Base-by-base conservation (phyloP, 23 red algal genomes). In the Pyropia haitanensis region DNA sequence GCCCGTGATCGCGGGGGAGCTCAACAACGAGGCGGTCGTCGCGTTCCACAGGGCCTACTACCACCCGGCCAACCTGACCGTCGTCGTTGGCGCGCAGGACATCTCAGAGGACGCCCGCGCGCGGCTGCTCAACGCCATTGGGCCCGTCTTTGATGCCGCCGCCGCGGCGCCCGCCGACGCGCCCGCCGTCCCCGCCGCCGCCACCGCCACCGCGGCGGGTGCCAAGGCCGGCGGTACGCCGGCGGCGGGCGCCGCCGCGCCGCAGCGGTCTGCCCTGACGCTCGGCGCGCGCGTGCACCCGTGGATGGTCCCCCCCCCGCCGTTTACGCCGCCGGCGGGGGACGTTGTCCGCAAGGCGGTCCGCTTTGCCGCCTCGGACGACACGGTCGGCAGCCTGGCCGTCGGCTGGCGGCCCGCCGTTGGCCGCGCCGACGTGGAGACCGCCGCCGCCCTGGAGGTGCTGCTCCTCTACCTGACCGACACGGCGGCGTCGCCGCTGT, bases 1-100 rank as follows among this genome's bases (percentile, higher is more conserved):
- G 21, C 57, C 53, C 15, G 69, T 82, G 18, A 79, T 98, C 10
- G 75, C 81, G 15, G 54, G 23, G 26, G 20, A 74, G 21, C 79
- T 98, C 6, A 72, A 81, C 5, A 88, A 82, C 39, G 94, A 86
- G 46, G 70, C 82, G 13, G 72, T 98, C 1, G 68, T 54, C 7
- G 34, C 59, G 61, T 98, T 83, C 68, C 94, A 98, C 63, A 60
- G 52, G 18, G 56, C 68, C 27, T 81, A 87, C 56, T 98, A 98
- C 70, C 82, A 80, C 49, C 58, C 77, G 20, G 86, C 64, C 34
- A 98, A 98, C 52, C 31, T 91, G 15, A 72, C 64, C 13, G 53
- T 98, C 24, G 26, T 98, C 30, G 81, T 98, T 1, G 82, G 80
- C 51, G 94, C 86, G 32, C 53, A 61, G 64, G 54, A 49, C 6